These are phyloP conservation scores for Exophiala bonariae DNA, from an alignment of 2,329 filamentous ascomycete species.

Conservation along the genomic window DNA sequence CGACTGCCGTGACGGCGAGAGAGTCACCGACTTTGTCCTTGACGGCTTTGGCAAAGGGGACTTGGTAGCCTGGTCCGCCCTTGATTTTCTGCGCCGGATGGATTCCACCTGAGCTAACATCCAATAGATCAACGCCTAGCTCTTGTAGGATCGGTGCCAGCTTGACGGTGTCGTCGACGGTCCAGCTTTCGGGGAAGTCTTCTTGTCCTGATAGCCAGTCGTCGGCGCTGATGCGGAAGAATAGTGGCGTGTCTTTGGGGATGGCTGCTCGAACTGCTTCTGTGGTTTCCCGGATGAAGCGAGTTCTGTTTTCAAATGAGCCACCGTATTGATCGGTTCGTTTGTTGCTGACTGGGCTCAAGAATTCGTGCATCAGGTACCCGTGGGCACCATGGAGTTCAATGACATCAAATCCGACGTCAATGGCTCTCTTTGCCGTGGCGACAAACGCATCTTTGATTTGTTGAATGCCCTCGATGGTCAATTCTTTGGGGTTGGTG, in stretches of 20 bases:
- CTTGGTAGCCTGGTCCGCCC: conserved; percentile 68
- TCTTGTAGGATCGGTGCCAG: conserved; percentile 68
- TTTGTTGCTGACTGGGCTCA: conserved; percentile 69
- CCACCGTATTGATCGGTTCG: conserved; percentile 60
- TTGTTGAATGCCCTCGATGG: conserved; percentile 63
- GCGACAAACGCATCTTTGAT: conserved; percentile 27
- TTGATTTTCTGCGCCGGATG: conserved; percentile 38
- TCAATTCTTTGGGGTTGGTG: conserved; percentile 67
- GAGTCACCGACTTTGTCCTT: conserved; percentile 72
- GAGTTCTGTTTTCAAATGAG: conserved; percentile 62
- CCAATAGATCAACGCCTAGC: conserved; percentile 76
- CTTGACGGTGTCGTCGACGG: conserved; percentile 60
- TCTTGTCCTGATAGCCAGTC: conserved; percentile 68
- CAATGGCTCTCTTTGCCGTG: conserved; percentile 61
- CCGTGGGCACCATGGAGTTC: conserved; percentile 82
- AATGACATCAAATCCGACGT: conserved; percentile 73
- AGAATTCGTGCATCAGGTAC: conserved; percentile 70
- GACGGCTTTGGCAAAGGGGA: conserved; percentile 68
- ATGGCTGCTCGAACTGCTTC: conserved; percentile 63
- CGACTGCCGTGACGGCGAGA: conserved; percentile 72
- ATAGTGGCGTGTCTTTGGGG: conserved; percentile 67
- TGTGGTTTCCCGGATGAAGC: conserved; percentile 67
- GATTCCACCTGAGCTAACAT: conserved; percentile 72
- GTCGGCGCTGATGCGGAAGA: conserved; percentile 71
- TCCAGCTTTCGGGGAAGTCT: conserved; percentile 66